These are phyloP conservation scores for Vinca major DNA, from an alignment of 305 asterid genomes.

Conservation along the genomic window DNA sequence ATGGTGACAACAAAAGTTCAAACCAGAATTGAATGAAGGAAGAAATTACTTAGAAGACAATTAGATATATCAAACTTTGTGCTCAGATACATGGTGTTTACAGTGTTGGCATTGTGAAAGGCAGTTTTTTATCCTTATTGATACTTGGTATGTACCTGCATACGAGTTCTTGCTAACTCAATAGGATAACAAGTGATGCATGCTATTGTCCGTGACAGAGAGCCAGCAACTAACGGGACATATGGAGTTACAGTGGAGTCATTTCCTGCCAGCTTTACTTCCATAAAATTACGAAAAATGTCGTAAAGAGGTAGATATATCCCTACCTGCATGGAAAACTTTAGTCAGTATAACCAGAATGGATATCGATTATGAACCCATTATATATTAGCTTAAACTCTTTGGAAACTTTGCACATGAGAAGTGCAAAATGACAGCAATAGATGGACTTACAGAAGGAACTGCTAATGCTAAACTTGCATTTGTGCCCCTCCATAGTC, in stretches of 20 bases:
- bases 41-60: neutral
- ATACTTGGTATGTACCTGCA: conserved; percentile 52
- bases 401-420: neutral
- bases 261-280: conserved; percentile 37
- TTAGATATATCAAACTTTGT: neutral
- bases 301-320: conserved; percentile 89
- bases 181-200: conserved; percentile 80
- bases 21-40: neutral
- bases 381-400: neutral
- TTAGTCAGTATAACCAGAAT: neutral
- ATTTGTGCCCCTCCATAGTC: conserved; percentile 82
- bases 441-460: conserved; percentile 48
- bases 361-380: neutral
- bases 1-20: neutral
- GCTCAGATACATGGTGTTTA: neutral
- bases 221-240: conserved; percentile 74
- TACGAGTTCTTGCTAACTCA: conserved; percentile 91
- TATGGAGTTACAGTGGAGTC: conserved; percentile 53
- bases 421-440: neutral
- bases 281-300: conserved; percentile 63
- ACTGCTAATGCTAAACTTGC: conserved; percentile 79
- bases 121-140: neutral
- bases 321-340: conserved; percentile 52
- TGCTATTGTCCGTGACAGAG: conserved; percentile 76
- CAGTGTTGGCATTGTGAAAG: neutral